A percentile compares a stretch with the other conserved stretches of the same genome.
Evolutionary conservation across 176 grass and related monocot species (phyloP).

Genomic region (Cocos nucifera): DNA sequence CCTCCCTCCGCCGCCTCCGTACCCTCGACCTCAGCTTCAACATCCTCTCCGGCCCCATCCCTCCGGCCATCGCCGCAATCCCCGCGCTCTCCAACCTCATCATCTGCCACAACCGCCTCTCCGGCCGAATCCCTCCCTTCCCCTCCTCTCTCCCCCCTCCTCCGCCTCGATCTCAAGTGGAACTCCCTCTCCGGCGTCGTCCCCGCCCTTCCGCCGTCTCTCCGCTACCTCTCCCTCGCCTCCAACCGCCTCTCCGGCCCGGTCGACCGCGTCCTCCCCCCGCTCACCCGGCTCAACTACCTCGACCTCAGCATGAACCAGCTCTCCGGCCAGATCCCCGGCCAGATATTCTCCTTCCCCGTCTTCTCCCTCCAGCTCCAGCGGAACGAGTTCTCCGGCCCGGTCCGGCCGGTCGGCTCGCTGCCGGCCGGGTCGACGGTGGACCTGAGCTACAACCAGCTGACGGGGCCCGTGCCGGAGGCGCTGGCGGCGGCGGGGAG

Average conservation of each 20-base stretch:
- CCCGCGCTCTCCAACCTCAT: slow-evolving; percentile 3
- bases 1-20: slow-evolving; percentile 6
- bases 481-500: slow-evolving; percentile 8
- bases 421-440: slow-evolving; percentile 5
- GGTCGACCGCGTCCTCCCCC: slow-evolving; percentile 7
- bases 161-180: slow-evolving; percentile 7
- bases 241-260: slow-evolving; percentile 1
- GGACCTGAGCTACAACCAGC: slow-evolving; percentile 16
- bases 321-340: slow-evolving; percentile 10
- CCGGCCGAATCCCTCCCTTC: not conserved
- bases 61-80: not conserved
- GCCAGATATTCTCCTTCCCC: slow-evolving; percentile 6
- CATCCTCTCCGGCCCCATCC: slow-evolving; percentile 2
- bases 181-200: not conserved
- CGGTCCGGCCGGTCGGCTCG: not conserved
- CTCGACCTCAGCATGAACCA: slow-evolving; percentile 19
- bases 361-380: slow-evolving; percentile 7
- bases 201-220: not conserved
- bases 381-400: slow-evolving; percentile 15
- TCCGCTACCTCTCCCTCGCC: slow-evolving; percentile 13
- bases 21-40: slow-evolving; percentile 15
- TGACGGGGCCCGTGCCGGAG: not conserved
- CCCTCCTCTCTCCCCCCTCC: not conserved
- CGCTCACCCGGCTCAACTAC: slow-evolving; percentile 9
- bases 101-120: slow-evolving; percentile 12